These are phyloP conservation scores for Lasiodiplodia gonubiensis DNA, from an alignment of 2,329 filamentous ascomycete species.

Conservation along the genomic window DNA sequence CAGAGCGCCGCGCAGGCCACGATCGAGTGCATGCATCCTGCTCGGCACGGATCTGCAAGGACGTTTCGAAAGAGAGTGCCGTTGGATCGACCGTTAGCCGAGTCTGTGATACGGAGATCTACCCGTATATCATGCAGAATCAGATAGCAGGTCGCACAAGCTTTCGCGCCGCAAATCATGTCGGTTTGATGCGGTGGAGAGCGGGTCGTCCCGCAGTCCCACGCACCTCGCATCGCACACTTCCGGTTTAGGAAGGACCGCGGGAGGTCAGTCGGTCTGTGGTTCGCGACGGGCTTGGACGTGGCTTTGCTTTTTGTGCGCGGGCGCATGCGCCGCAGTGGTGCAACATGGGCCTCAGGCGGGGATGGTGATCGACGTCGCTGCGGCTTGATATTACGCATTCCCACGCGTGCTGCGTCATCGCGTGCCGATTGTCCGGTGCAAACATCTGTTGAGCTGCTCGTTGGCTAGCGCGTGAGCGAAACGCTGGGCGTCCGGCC, in stretches of 20 bases:
- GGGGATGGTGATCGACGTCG: constrained; percentile 15
- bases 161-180: constrained; percentile 11
- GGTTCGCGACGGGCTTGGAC: neutral
- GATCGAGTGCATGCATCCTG: neutral
- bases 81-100: neutral
- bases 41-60: neutral
- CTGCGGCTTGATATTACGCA: constrained; percentile 21
- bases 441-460: neutral
- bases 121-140: constrained; percentile 1
- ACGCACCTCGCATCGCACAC: neutral
- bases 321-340: neutral
- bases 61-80: neutral
- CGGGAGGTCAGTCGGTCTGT: neutral
- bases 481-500: neutral
- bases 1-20: neutral
- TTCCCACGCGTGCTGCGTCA: neutral
- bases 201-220: constrained; percentile 15
- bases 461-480: neutral
- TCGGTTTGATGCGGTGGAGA: constrained; percentile 7
- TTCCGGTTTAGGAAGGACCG: neutral
- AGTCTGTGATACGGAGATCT: constrained; percentile 13
- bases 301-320: neutral
- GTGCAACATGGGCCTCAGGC: neutral
- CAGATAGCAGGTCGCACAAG: constrained; percentile 4
- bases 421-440: neutral